Percentiles rank a stretch among this genome's conserved stretches.
Evolutionary conservation across 164 flowering plant species (phyloP).

Genomic region (Stephania japonica): DNA sequence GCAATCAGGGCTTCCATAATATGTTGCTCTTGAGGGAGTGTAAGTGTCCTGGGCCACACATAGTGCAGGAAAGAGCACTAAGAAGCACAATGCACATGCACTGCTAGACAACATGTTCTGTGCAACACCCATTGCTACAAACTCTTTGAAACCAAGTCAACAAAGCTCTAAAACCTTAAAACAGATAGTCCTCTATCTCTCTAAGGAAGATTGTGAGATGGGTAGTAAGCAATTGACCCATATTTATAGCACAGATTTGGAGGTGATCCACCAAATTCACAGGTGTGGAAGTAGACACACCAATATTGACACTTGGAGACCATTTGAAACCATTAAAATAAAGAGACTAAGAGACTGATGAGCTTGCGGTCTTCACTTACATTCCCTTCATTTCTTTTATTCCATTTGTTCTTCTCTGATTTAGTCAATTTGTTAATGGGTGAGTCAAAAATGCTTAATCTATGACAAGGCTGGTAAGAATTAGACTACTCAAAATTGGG

Average conservation of each 20-base stretch:
- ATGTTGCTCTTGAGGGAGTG: constrained; percentile 60
- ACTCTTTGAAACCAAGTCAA: background rate
- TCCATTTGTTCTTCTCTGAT: background rate
- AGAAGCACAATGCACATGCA: constrained; percentile 13
- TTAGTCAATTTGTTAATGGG: background rate
- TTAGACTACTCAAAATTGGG: background rate
- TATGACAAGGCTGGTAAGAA: background rate
- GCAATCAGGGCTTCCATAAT: constrained; percentile 84
- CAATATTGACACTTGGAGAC: background rate
- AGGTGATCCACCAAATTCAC: background rate
- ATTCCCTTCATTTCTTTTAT: background rate
- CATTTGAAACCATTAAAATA: background rate
- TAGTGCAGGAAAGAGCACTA: constrained; percentile 36
- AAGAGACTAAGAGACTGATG: background rate
- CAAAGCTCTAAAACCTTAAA: background rate
- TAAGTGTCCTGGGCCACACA: constrained; percentile 36
- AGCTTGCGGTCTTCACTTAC: background rate
- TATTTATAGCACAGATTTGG: background rate
- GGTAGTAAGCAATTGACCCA: background rate
- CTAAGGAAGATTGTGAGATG: constrained; percentile 1
- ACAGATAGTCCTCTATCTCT: background rate
- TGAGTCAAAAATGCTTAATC: background rate
- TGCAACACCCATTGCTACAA: constrained; percentile 2
- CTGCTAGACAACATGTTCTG: background rate
- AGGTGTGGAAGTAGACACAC: background rate